Evolutionary conservation across 495 filamentous ascomycete genomes (phyloP).

Genomic region (Penicillium chermesinum): DNA sequence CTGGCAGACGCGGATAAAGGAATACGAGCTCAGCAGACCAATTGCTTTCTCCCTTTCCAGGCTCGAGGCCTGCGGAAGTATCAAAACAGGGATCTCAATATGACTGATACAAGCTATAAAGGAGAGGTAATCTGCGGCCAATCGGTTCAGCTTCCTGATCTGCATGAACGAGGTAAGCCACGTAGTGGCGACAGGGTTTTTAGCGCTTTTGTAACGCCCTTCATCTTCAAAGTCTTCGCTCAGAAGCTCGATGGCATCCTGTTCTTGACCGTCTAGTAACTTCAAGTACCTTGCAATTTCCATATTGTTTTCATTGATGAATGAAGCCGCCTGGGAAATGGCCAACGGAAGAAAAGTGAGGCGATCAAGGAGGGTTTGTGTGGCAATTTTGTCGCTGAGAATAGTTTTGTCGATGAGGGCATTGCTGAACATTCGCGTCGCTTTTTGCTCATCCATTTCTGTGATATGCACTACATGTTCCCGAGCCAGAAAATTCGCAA

Average conservation of each 20-base stretch:
- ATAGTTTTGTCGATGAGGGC: constrained; percentile 18
- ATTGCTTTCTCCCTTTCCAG: constrained; percentile 23
- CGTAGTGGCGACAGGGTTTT: constrained; percentile 39
- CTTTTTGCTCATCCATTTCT: constrained; percentile 23
- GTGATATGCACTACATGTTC: constrained; percentile 19
- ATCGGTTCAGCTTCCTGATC: constrained; percentile 24
- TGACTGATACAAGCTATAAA: constrained; percentile 40
- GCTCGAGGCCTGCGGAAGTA: constrained; percentile 13
- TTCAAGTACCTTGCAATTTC: constrained; percentile 23
- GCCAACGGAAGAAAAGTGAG: constrained; percentile 44
- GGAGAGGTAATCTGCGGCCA: constrained; percentile 37
- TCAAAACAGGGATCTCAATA: constrained; percentile 36
- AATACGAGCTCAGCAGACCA: constrained; percentile 17
- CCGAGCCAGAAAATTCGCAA: constrained; percentile 20
- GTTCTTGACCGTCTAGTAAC: constrained; percentile 28
- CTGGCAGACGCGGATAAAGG: constrained; percentile 15
- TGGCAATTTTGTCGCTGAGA: constrained; percentile 6
- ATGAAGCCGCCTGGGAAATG: constrained; percentile 44
- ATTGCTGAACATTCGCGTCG: constrained; percentile 16
- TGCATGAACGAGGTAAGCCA: constrained; percentile 48
- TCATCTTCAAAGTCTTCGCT: constrained; percentile 37
- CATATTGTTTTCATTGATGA: constrained; percentile 36
- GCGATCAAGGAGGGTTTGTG: constrained; percentile 26
- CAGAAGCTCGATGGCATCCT: constrained; percentile 28
- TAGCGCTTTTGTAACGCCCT: constrained; percentile 24